Evolutionary conservation across 768 basidiomycete genomes (phyloP).

Genomic region (Chalciporus chontae): DNA sequence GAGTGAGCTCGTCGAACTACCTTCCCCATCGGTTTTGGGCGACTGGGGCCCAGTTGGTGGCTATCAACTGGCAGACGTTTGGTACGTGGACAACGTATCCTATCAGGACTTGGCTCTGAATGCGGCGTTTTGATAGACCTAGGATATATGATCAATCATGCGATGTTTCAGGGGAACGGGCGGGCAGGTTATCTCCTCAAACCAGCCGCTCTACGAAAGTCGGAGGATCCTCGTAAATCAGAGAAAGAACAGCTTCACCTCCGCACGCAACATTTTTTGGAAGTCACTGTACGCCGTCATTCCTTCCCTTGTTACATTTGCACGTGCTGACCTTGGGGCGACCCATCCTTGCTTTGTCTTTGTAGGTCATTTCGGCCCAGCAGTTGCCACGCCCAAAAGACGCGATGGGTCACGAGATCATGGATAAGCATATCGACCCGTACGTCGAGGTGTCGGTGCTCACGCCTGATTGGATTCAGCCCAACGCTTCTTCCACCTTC

Average conservation of each 20-base stretch:
- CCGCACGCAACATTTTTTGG: conserved; percentile 56
- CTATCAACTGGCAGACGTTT: conserved; percentile 96
- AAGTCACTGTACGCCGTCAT: conserved; percentile 50
- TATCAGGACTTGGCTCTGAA: not conserved
- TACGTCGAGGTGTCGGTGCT: conserved; percentile 79
- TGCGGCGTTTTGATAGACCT: conserved; percentile 53
- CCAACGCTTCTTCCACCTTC: conserved; percentile 14
- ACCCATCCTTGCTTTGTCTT: not conserved
- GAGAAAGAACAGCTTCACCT: conserved; percentile 56
- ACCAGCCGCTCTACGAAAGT: conserved; percentile 68
- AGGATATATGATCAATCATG: conserved; percentile 88
- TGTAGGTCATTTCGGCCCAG: conserved; percentile 79
- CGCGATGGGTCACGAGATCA: conserved; percentile 54
- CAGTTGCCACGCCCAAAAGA: conserved; percentile 79
- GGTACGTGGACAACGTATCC: conserved; percentile 47
- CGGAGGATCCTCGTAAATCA: conserved; percentile 46
- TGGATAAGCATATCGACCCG: conserved; percentile 62
- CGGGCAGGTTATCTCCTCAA: conserved; percentile 88
- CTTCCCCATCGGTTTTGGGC: conserved; percentile 89
- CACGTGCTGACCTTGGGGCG: not conserved
- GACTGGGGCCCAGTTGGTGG: conserved; percentile 83
- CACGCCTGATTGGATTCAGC: conserved; percentile 64
- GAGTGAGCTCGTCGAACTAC: conserved; percentile 84
- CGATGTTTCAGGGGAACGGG: conserved; percentile 94
- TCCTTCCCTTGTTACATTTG: not conserved